These are phyloP conservation scores for Pythium vanterpoolii DNA, from an alignment of 352 stramenopile species.

Conservation along the genomic window DNA sequence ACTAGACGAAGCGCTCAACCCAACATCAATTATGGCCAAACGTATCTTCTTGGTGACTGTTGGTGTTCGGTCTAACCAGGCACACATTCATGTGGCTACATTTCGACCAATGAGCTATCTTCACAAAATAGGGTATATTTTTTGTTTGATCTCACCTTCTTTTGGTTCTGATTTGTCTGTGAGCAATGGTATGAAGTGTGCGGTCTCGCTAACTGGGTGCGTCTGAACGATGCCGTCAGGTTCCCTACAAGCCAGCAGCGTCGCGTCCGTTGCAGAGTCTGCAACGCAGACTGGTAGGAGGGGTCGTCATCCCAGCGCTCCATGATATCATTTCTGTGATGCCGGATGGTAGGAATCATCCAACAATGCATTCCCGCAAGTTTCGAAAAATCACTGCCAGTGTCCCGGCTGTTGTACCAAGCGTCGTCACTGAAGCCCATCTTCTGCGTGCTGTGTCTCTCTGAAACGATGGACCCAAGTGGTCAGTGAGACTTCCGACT, in stretches of 20 bases:
- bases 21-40: no score
- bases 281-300: background rate
- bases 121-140: background rate
- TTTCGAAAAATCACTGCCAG: no score
- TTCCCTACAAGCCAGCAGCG: background rate
- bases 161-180: background rate
- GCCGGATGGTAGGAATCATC: background rate
- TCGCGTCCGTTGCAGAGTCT: no score
- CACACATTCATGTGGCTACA: background rate
- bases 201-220: no score
- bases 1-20: no score
- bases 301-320: no score
- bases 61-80: background rate
- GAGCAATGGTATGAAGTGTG: no score
- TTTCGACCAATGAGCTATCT: background rate
- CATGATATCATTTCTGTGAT: background rate
- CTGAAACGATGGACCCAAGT: background rate
- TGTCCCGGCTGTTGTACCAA: background rate
- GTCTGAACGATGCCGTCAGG: no score
- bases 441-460: conserved; percentile 2
- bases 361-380: background rate
- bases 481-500: background rate
- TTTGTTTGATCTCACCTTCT: background rate
- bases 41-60: no score
- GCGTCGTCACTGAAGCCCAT: background rate